Evolutionary conservation across 1,139 yeast species (phyloP).

Genomic region (Geotrichum phurueaensis): DNA sequence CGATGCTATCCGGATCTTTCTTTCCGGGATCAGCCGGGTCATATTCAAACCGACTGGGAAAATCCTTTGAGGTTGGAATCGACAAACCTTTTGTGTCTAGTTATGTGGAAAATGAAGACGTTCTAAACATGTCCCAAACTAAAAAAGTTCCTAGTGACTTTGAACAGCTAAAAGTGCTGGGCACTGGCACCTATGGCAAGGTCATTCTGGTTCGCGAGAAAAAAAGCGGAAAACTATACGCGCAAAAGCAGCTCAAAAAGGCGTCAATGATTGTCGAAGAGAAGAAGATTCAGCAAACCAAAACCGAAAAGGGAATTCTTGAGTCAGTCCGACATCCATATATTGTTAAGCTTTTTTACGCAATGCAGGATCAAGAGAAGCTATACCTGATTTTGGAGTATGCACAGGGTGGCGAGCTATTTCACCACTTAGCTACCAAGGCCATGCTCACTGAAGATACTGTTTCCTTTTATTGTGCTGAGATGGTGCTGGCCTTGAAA

Average conservation of each 20-base stretch:
- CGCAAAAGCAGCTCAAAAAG: slow-evolving; percentile 83
- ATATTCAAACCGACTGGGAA: slow-evolving; percentile 38
- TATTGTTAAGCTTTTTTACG: slow-evolving; percentile 81
- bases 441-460: slow-evolving; percentile 79
- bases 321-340: slow-evolving; percentile 75
- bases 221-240: slow-evolving; percentile 63
- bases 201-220: slow-evolving; percentile 70
- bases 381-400: slow-evolving; percentile 77
- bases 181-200: slow-evolving; percentile 88
- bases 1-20: slow-evolving; percentile 12
- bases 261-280: slow-evolving; percentile 58
- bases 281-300: slow-evolving; percentile 53
- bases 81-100: slow-evolving; percentile 35
- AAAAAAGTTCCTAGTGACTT: slow-evolving; percentile 51
- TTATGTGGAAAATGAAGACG: slow-evolving; percentile 20
- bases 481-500: slow-evolving; percentile 72
- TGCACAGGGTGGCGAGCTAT: slow-evolving; percentile 89
- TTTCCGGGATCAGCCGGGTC: slow-evolving; percentile 20
- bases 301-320: slow-evolving; percentile 65
- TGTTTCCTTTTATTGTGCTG: slow-evolving; percentile 80
- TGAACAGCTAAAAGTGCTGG: slow-evolving; percentile 72
- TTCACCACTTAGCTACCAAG: slow-evolving; percentile 75
- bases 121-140: neutral
- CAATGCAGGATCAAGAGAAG: slow-evolving; percentile 79
- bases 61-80: slow-evolving; percentile 45